These are phyloP conservation scores for Hemerocallis citrina DNA, from an alignment of 106 monocot species.

Conservation along the genomic window DNA sequence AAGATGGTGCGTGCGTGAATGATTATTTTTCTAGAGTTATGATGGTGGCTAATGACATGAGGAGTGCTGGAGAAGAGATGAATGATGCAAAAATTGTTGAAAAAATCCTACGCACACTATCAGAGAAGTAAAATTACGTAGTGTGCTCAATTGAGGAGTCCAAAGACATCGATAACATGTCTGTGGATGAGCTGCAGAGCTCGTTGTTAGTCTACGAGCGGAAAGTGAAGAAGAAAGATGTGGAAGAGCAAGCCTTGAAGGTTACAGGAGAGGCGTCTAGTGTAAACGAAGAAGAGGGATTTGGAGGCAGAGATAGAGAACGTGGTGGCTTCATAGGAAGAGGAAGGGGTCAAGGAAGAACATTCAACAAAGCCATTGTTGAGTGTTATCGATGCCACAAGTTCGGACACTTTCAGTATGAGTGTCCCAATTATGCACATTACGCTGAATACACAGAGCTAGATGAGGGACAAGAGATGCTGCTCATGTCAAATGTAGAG, in stretches of 20 bases:
- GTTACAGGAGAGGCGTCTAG: not conserved
- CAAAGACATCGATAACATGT: not conserved
- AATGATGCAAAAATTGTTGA: not conserved
- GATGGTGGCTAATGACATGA: not conserved
- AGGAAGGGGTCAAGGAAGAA: not conserved
- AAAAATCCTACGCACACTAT: not conserved
- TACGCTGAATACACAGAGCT: not conserved
- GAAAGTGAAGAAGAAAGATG: not conserved
- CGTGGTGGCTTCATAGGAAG: not conserved
- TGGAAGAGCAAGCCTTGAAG: not conserved
- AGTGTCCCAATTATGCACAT: not conserved
- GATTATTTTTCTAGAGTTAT: too few relatives aligned
- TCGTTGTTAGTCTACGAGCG: not conserved
- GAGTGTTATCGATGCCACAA: not conserved
- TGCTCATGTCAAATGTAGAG: too few relatives aligned
- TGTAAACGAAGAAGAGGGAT: too few relatives aligned
- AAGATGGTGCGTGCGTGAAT: too few relatives aligned
- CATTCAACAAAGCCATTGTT: not conserved
- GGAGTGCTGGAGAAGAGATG: not conserved
- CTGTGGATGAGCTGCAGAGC: not conserved
- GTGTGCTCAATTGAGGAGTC: not conserved
- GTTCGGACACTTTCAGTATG: not conserved
- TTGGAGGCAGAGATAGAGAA: too few relatives aligned
- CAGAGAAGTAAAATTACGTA: not conserved
- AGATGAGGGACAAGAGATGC: not conserved